Evolutionary conservation across 1,284 basidiomycete species (phyloP).

Genomic region (Leccinum angustisporum): DNA sequence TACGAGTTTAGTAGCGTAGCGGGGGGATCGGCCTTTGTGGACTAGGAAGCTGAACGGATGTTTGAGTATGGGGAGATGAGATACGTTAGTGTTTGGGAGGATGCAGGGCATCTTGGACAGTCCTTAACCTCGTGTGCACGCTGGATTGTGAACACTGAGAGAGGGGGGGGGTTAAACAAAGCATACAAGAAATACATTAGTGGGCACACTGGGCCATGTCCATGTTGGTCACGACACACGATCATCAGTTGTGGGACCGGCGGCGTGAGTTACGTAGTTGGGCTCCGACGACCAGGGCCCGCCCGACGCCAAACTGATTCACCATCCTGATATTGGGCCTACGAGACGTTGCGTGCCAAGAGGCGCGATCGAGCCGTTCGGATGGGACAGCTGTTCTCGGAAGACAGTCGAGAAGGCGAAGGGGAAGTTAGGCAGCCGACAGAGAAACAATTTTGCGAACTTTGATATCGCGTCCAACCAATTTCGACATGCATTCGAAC

Average conservation of each 20-base stretch:
- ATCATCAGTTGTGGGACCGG: no score
- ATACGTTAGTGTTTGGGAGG: neutral
- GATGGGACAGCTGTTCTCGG: no score
- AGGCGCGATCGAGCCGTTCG: no score
- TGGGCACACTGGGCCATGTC: constrained; percentile 19
- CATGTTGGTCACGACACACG: no score
- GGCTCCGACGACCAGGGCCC: no score
- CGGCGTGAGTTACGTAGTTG: neutral
- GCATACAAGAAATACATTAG: no score
- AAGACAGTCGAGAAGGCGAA: no score
- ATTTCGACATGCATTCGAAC: constrained; percentile 16
- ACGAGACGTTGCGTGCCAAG: no score
- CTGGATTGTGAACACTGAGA: constrained; percentile 43
- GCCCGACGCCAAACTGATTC: no score
- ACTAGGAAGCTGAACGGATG: constrained; percentile 30
- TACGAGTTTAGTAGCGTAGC: neutral
- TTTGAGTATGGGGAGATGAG: no score
- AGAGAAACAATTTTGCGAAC: constrained; percentile 11
- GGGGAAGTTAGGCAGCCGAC: no score
- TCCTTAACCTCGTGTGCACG: constrained; percentile 47
- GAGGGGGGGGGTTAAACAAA: neutral
- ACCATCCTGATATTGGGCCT: no score
- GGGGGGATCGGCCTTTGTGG: constrained; percentile 33
- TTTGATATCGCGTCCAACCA: constrained; percentile 13
- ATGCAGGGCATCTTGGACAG: constrained; percentile 40